Percentiles rank a stretch among this genome's conserved stretches.
Conservation (phyloP, 1,284 basidiomycete species). For the Fomes fomentarius region DNA sequence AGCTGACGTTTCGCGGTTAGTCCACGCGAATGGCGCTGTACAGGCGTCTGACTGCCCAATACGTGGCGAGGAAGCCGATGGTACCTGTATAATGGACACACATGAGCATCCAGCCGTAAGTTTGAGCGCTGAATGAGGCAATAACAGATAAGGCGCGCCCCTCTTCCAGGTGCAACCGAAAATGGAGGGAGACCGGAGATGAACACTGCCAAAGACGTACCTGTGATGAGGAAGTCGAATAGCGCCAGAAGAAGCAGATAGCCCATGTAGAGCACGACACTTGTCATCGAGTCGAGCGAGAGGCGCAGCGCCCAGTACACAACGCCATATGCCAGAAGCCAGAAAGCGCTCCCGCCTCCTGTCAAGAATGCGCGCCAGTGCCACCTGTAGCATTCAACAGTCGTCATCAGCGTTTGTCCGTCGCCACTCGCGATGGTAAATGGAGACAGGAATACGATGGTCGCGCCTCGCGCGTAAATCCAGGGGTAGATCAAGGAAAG, state of each 20-base stretch:
- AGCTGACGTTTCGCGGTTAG: conserved; percentile 34
- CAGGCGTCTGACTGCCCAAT: conserved; percentile 82
- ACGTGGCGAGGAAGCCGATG: conserved; percentile 87
- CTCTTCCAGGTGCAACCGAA: too few species aligned
- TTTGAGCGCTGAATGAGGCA: too few species aligned
- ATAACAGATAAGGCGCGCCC: too few species aligned
- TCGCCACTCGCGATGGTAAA: not conserved
- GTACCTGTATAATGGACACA: conserved; percentile 51
- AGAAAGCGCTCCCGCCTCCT: conserved; percentile 94
- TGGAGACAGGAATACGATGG: too few species aligned
- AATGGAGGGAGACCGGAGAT: too few species aligned
- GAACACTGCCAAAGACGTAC: conserved; percentile 47
- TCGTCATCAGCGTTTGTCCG: not conserved
- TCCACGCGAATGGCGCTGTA: conserved; percentile 83
- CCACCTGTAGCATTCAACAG: conserved; percentile 63
- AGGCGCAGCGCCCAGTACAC: conserved; percentile 91
- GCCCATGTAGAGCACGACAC: conserved; percentile 88
- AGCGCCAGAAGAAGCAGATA: conserved; percentile 87
- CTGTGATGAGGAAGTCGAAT: conserved; percentile 89
- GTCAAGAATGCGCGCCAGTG: conserved; percentile 96
- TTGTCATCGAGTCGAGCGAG: conserved; percentile 83
- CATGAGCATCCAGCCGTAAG: conserved; percentile 3
- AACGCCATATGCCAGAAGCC: conserved; percentile 85
- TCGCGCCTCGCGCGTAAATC: not conserved
- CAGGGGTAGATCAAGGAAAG: not conserved